Evolutionary conservation across 2,329 filamentous ascomycete genomes (phyloP).

Genomic region (Diaporthe citriasiana): DNA sequence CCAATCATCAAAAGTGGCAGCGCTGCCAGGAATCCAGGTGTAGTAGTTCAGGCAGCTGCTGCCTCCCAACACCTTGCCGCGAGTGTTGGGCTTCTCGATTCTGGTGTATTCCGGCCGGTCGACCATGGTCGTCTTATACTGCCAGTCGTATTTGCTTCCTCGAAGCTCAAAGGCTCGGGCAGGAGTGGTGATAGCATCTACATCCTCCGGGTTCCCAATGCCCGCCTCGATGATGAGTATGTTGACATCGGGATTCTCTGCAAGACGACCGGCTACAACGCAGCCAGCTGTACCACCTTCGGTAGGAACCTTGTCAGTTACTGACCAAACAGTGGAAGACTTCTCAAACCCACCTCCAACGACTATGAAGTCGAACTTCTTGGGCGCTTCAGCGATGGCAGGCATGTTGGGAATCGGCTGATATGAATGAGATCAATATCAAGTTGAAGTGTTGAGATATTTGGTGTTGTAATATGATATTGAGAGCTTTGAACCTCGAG

Average conservation of each 20-base stretch:
- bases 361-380: conserved; percentile 57
- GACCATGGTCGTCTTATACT: conserved; percentile 73
- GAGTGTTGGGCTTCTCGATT: conserved; percentile 74
- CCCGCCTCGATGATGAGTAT: conserved; percentile 65
- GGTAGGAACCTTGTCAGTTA: conserved; percentile 11
- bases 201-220: conserved; percentile 60
- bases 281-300: conserved; percentile 63
- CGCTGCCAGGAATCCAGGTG: conserved; percentile 72
- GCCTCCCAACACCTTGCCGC: conserved; percentile 71
- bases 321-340: background rate
- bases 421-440: background rate
- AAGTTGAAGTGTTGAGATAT: too few species aligned
- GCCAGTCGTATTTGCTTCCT: conserved; percentile 70
- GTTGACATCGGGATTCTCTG: conserved; percentile 62
- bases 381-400: conserved; percentile 37
- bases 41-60: conserved; percentile 73
- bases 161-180: conserved; percentile 67
- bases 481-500: background rate
- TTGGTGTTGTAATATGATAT: background rate
- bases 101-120: conserved; percentile 71
- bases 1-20: conserved; percentile 75
- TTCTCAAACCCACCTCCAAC: conserved; percentile 48
- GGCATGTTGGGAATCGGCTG: conserved; percentile 40
- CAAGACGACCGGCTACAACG: conserved; percentile 64
- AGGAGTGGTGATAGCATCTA: conserved; percentile 67